A percentile compares a stretch with the other conserved stretches of the same genome.
phyloP scores from a whole-genome alignment of 176 grass and related monocot species.

The Oryza glaberrima region DNA sequence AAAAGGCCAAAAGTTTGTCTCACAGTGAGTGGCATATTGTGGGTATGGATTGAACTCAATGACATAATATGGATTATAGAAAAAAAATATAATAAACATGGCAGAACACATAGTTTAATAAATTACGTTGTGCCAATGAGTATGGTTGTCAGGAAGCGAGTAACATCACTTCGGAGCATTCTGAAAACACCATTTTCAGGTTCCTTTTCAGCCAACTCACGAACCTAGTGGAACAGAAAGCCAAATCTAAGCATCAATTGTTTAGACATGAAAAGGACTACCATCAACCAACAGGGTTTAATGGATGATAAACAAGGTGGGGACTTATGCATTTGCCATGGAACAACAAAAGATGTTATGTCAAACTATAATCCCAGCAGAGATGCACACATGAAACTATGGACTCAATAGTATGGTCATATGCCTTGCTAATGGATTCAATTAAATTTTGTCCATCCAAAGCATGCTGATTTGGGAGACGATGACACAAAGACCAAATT shows the following conservation, averaged over 20 bases:
- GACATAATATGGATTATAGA: neutral
- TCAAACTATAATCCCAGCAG: neutral
- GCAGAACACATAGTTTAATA: conserved; percentile 13
- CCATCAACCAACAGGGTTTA: conserved; percentile 9
- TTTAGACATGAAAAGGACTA: conserved; percentile 3
- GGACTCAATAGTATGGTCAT: neutral
- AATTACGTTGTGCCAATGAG: conserved; percentile 97
- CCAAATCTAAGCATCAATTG: conserved; percentile 17
- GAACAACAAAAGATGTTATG: neutral
- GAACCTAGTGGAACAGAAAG: conserved; percentile 46
- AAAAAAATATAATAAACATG: conserved; percentile 26
- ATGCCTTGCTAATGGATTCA: neutral
- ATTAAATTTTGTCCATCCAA: neutral
- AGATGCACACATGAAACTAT: neutral
- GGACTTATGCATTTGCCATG: neutral
- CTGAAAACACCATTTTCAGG: conserved; percentile 95
- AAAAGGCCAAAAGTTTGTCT: neutral
- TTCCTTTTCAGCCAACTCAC: conserved; percentile 95
- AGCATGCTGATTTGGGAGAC: neutral
- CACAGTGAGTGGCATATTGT: neutral
- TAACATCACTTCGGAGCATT: conserved; percentile 95
- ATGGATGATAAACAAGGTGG: neutral
- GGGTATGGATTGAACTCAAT: neutral
- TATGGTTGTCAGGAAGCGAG: conserved; percentile 96
- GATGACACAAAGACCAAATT: neutral